Base-by-base conservation (phyloP, 2,329 filamentous ascomycete genomes). In the Hortaea sp. region DNA sequence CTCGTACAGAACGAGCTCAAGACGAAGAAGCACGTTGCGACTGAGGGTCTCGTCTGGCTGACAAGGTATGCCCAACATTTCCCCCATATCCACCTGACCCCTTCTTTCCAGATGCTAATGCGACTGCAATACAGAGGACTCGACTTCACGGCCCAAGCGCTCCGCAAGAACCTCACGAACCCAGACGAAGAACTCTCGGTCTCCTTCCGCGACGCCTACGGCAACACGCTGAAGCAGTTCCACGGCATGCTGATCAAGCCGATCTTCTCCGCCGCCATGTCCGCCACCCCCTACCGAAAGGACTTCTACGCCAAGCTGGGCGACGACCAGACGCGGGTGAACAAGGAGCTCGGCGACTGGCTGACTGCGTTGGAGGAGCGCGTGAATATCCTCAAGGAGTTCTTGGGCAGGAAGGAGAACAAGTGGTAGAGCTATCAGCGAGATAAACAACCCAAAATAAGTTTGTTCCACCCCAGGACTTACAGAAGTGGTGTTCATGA, bases 231-330 rank as follows among this genome's bases (percentile, higher is more conserved):
- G 60, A 95, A 94, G 74, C 85, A 85, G 28, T 82, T 94, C 73
- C 92, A 98, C 75, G 81, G 76, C 63, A 88, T 94, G 69, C 59
- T 95, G 52, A 73, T 95, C 60, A 95, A 94, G 77, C 88, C 88
- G 50, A 76, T 95, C 63, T 97, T 97, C 77, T 85, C 77, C 58
- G 84, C 88, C 51, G 90, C 90, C 65, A 95, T 98, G 88, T 79
- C 79, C 57, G 89, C 88, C 12, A 90, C 85, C 56, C 92, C 92
- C 1, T 95, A 95, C 76, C 81, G 90, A 57, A 87, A 86, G 66
- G 86, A 90, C 68, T 97, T 98, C 65, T 97, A 95, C 66, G 69
- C 69, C 54, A 95, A 95, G 78, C 75, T 98, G 39, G 88, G 85
- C 34, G 71, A 73, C 13, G 78, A 86, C 61, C 67, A 76, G 35